Evolutionary conservation across 108 stramenopile species (phyloP).

Genomic region (Nannochloropsis granulata): DNA sequence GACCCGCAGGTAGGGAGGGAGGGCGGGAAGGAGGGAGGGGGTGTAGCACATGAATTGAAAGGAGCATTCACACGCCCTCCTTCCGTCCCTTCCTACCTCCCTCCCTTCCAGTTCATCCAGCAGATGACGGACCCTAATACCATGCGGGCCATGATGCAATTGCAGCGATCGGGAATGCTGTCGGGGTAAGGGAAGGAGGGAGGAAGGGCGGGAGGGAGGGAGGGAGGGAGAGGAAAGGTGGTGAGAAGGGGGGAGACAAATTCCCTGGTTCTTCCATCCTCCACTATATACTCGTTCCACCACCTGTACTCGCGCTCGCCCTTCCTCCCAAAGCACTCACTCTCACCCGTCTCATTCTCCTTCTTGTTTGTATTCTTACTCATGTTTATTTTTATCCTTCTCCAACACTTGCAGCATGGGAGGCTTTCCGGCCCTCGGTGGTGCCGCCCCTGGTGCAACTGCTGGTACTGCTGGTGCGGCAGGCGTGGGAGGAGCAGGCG

Average conservation of each 20-base stretch:
- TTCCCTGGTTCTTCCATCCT: no score
- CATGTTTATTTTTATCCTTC: not conserved
- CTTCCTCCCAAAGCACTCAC: not conserved
- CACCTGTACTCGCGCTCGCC: not conserved
- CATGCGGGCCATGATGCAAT: conserved; percentile 24
- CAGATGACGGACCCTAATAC: conserved; percentile 26
- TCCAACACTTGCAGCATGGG: no score
- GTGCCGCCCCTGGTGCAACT: no score
- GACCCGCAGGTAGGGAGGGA: not conserved
- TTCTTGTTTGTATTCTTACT: not conserved
- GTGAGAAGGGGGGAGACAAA: not conserved
- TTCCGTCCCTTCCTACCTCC: not conserved
- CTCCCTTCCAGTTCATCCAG: conserved; percentile 10
- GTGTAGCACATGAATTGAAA: not conserved
- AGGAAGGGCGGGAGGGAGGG: not conserved
- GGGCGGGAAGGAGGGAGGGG: not conserved
- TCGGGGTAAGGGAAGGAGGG: not conserved
- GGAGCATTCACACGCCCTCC: not conserved
- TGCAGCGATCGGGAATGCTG: conserved; percentile 10
- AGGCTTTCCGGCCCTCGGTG: no score
- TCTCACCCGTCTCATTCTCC: not conserved
- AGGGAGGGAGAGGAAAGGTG: not conserved
- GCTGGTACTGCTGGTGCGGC: no score
- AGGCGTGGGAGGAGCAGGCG: no score
- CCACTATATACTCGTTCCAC: no score